Base-by-base conservation (phyloP, 1,139 yeast species). In the Debaryomycetaceae sp. region DNA sequence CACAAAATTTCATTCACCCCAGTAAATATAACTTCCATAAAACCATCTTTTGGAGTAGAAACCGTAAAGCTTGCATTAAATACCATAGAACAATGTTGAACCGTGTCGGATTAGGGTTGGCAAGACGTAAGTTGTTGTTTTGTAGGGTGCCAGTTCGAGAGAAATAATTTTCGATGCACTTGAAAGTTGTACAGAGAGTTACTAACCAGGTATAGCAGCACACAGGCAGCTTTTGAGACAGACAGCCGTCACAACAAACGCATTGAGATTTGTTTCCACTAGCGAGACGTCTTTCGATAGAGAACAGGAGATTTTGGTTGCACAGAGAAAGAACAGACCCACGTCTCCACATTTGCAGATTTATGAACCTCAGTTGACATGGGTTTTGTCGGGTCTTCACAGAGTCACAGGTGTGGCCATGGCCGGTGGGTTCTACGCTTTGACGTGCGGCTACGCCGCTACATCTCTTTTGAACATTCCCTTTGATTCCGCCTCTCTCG, bases 241-340 rank as follows among this genome's bases (percentile, higher is more conserved):
- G 6, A 8, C 43, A 24, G 38, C 44, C 34, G 7, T 46, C 45
- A 20, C 42, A 24, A 34, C 37, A 41, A 40, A 39, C 24, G 39
- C 45, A 17, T 36, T 38, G 42, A 73, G 83, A 65, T 54, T 60
- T 39, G 55, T 80, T 47, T 62, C 83, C 45, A 79, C 90, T 24
- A 80, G 85, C 54, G 68, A 76, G 57, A 78, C 90, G 38, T 72
- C 88, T 37, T 76, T 76, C 42, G 79, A 72, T 24, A 80, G 81
- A 57, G 95, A 87, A 58, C 78, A 85, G 54, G 80, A 78, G 39
- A 76, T 90, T 49, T 78, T 93, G 52, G 77, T 82, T 48, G 81
- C 85, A 45, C 99, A 93, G 73, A 83, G 99, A 68, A 78, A 76
- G 57, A 80, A 82, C 70, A 84, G 99, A 72, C 99, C 99, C 39